A percentile compares a stretch with the other conserved stretches of the same genome.
Conservation (phyloP, 1,284 basidiomycete genomes). For the Phylloboletellus chloephorus region DNA sequence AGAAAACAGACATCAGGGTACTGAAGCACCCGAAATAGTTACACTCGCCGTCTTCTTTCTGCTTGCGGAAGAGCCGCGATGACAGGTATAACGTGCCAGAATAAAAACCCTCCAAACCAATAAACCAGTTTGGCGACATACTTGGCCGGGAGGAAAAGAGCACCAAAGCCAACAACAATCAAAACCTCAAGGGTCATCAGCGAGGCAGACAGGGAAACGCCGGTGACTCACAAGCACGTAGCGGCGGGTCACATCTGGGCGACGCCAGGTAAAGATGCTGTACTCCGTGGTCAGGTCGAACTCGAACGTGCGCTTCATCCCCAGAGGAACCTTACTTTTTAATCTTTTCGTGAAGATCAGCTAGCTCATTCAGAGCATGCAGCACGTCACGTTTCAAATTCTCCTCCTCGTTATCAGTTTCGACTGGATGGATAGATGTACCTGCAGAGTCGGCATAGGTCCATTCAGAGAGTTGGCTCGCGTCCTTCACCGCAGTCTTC, state of each 20-base stretch:
- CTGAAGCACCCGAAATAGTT: background rate
- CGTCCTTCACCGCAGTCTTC: conserved; percentile 23
- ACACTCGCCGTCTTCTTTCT: conserved; percentile 43
- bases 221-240: conserved; percentile 42
- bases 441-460: background rate
- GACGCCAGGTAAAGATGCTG: conserved; percentile 63
- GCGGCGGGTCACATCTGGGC: conserved; percentile 42
- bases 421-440: conserved; percentile 2
- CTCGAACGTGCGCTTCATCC: background rate
- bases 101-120: conserved; percentile 45
- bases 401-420: conserved; percentile 28
- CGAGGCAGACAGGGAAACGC: background rate
- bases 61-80: conserved; percentile 44
- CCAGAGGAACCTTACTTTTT: conserved; percentile 47
- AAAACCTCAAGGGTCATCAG: conserved; percentile 22
- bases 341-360: conserved; percentile 61
- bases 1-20: conserved; percentile 7
- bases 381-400: conserved; percentile 43
- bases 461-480: conserved; percentile 12
- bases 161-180: conserved; percentile 35
- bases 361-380: conserved; percentile 40
- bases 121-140: conserved; percentile 46
- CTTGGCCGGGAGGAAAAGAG: conserved; percentile 43
- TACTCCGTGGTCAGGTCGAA: conserved; percentile 7
- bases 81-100: conserved; percentile 63